phyloP scores from a whole-genome alignment of 2,329 filamentous ascomycete genomes.

The Pyrenochaeta sp. region DNA sequence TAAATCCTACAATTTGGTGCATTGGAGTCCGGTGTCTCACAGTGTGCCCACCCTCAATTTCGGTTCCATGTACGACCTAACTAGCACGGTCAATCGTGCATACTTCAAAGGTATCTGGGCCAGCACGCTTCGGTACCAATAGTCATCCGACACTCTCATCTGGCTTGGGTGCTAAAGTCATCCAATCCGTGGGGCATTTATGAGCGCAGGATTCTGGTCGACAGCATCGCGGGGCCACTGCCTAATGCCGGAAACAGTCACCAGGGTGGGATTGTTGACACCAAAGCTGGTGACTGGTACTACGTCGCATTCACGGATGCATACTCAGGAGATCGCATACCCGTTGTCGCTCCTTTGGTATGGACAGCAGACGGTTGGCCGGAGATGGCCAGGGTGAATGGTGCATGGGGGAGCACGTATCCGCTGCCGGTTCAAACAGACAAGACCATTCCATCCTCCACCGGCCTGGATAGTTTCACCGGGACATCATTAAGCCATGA shows the following conservation, averaged over 20 bases:
- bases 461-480: conserved; percentile 58
- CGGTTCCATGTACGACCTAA: conserved; percentile 58
- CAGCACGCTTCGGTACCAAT: conserved; percentile 61
- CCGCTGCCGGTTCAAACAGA: conserved; percentile 43
- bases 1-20: conserved; percentile 59
- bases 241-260: conserved; percentile 58
- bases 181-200: conserved; percentile 64
- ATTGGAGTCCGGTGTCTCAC: conserved; percentile 56
- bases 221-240: conserved; percentile 56
- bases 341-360: conserved; percentile 61
- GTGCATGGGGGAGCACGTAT: conserved; percentile 60
- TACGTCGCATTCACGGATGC: conserved; percentile 66
- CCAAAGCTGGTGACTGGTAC: conserved; percentile 63
- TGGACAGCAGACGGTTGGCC: conserved; percentile 65
- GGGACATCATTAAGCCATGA: conserved; percentile 53
- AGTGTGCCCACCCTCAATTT: conserved; percentile 51
- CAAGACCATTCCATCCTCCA: conserved; percentile 39
- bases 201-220: conserved; percentile 55
- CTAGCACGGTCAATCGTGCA: conserved; percentile 48
- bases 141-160: conserved; percentile 61
- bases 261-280: conserved; percentile 66
- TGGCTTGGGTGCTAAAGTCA: conserved; percentile 63
- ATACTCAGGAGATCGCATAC: conserved; percentile 66
- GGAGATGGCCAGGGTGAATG: conserved; percentile 52
- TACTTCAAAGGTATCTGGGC: conserved; percentile 67